These are phyloP conservation scores for Euphorbia celastroides DNA, from an alignment of 441 rosid genomes.

Conservation along the genomic window DNA sequence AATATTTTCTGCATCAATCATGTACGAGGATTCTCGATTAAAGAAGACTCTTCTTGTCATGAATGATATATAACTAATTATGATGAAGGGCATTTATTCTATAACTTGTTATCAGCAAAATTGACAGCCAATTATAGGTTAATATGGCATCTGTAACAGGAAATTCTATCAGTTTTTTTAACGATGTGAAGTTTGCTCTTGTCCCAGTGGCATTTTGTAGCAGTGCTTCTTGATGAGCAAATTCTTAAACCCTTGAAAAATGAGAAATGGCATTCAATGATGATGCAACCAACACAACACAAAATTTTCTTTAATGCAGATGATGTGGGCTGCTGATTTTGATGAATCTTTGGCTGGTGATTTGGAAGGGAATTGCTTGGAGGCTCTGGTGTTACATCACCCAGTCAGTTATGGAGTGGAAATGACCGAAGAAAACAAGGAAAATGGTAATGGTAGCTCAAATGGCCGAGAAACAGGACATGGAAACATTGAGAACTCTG, in stretches of 20 bases:
- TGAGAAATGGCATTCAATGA: not conserved
- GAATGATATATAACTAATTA: too few relatives aligned
- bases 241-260: not conserved
- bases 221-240: conserved; percentile 2
- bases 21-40: not conserved
- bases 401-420: conserved; percentile 42
- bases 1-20: not conserved
- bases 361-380: conserved; percentile 66
- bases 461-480: conserved; percentile 38
- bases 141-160: not conserved
- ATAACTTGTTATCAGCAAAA: conserved; percentile 1
- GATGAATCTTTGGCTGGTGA: conserved; percentile 52
- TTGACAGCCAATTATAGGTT: not conserved
- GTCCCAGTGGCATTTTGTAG: not conserved
- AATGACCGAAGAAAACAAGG: conserved; percentile 36
- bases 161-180: not conserved
- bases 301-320: too few relatives aligned
- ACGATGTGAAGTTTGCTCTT: not conserved
- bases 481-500: conserved; percentile 32
- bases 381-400: conserved; percentile 58
- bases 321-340: conserved; percentile 99
- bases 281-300: too few relatives aligned
- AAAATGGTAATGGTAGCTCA: conserved; percentile 36
- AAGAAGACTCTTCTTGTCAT: not conserved
- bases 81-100: not conserved